Evolutionary conservation across 169 alveolate species (phyloP), one percentile per base, ranked within the genome.

Genomic region (Pseudocohnilembus persalinus): DNA sequence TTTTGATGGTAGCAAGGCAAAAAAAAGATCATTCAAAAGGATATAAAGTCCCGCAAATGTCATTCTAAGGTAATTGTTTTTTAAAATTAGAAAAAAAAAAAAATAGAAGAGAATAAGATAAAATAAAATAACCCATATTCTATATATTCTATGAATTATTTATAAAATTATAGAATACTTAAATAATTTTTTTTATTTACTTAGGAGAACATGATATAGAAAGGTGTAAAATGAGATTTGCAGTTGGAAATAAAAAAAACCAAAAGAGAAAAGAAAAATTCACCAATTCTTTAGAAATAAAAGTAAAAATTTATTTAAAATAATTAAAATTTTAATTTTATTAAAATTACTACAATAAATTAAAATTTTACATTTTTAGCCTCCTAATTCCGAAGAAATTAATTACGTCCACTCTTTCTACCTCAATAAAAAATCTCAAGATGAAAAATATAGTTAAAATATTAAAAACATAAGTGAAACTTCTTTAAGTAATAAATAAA

Each of bases 1-100:
- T 87, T 63, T 28, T 90, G 28, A 90, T 90, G 93, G 93, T 89
- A 30, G 93, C 92, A 15, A 90, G 91, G 65, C 34, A 77, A 26
- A 73, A 74, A 29, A 31, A 73, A 33, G 82, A 85, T 73, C 75
- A 75, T 20, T 31, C 75, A 73, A 31, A 74, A 28, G 34, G 83
- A 20, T 81, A 32, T 27, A 65, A 83, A 74, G 84, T 87, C 27
- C 91, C 91, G 15, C 28, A 27, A 76, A 31, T 88, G 29, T 74
- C 30, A 15, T 81, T 85, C 33, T 77, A 84, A 27, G 86, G 87
- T 16, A 49, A 11, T 11, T 11, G 20, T 49, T 49, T 4, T n/a
- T n/a, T n/a, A n/a, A n/a, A n/a, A n/a, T n/a, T n/a, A n/a, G n/a
- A n/a, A n/a, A n/a, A n/a, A n/a, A n/a, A n/a, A n/a, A n/a, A n/a